Evolutionary conservation across 805 yeast species (phyloP), one percentile per base, ranked within the genome.

Genomic region (Nakazawaea peltata): DNA sequence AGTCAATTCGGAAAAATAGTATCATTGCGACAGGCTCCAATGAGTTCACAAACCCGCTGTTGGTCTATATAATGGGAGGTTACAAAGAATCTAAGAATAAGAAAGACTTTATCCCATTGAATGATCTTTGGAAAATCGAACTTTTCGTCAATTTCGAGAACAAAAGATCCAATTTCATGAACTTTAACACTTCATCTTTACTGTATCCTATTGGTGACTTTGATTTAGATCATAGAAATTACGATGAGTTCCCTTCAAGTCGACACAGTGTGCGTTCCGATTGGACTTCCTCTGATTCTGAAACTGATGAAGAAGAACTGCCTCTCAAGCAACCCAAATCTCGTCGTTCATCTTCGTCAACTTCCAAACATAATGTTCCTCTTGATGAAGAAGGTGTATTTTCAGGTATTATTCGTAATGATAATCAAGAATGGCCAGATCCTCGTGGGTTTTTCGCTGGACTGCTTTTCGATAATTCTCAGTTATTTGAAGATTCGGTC

Each of bases 31-130:
- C n/a, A n/a, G n/a, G n/a, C n/a, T n/a, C n/a, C n/a, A 33, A 26
- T 5, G 21, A 27, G 21, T 28, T 45, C 25, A 22, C 47, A 5
- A 42, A 43, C 14, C 60, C 59, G 2, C 65, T 68, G 2, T 47
- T 60, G 3, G 40, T 55, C 1, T 62, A 63, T 27, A 57, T 70
- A 4, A 63, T 68, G 61, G 77, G 77, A 15, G 77, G 79, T 1
- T 72, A 65, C 46, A 53, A 54, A 30, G 52, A 57, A 28, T 46
- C 52, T 1, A 41, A 42, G 4, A 30, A 33, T 8, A 42, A 33
- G 13, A 62, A 53, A 34, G 56, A 57, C 32, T 43, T 40, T 19
- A 34, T 36, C 13, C 57, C 66, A 1, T 49, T 63, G 41, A 48
- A 55, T 24, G 71, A 64, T 44, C 39, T 64, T 30, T 65, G 71